Conservation (phyloP, 2,329 filamentous ascomycete species). For the Stenocarpella maydis region DNA sequence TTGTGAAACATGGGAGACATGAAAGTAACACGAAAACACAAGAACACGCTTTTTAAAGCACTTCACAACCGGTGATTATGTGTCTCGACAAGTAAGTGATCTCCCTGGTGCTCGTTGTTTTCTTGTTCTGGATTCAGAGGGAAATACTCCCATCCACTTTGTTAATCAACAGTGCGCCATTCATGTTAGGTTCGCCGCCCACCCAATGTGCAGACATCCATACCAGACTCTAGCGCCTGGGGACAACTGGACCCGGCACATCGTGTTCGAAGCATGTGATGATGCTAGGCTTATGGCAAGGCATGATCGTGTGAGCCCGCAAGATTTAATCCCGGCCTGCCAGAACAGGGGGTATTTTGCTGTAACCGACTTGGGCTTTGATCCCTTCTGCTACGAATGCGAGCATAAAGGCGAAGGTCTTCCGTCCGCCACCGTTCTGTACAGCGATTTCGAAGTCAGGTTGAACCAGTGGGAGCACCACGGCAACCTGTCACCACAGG, state of each 20-base stretch:
- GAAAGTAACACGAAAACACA: not conserved
- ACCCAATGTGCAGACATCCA: not conserved
- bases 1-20: not conserved
- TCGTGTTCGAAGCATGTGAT: not conserved
- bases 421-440: not conserved
- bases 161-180: not conserved
- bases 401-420: not conserved
- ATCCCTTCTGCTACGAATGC: not conserved
- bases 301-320: not conserved
- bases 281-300: not conserved
- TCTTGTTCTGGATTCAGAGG: not conserved
- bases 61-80: not conserved
- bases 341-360: not conserved
- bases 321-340: not conserved
- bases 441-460: not conserved
- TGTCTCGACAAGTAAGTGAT: not conserved
- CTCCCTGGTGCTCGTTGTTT: not conserved
- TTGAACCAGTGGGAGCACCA: not conserved
- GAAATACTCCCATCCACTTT: too few relatives aligned
- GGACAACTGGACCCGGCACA: not conserved
- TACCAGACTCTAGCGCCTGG: accelerated
- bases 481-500: not conserved
- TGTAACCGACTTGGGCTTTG: not conserved
- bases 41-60: not conserved
- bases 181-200: not conserved